These are phyloP conservation scores for Lippia alba DNA, from an alignment of 305 asterid species.

Conservation along the genomic window DNA sequence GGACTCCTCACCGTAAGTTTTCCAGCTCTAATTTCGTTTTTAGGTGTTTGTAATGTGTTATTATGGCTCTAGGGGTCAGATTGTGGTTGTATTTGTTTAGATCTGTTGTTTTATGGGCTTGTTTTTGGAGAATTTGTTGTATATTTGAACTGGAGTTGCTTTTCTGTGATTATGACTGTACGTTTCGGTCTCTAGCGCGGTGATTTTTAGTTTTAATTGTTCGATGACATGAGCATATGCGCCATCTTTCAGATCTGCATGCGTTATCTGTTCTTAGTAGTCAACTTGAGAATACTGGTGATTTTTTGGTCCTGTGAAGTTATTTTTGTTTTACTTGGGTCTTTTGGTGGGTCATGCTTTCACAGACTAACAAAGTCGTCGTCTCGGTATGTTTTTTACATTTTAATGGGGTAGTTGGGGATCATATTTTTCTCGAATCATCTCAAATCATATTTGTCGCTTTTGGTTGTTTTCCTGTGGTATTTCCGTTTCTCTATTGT, in stretches of 20 bases:
- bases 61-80: neutral
- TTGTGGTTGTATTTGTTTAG: neutral
- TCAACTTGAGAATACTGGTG: neutral
- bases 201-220: neutral
- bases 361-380: neutral
- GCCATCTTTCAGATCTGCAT: neutral
- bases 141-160: neutral
- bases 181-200: neutral
- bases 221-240: neutral
- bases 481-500: neutral
- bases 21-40: neutral
- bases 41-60: neutral
- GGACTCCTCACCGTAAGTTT: conserved; percentile 56
- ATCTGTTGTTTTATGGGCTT: conserved; percentile 14
- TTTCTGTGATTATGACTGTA: neutral
- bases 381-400: neutral
- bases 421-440: neutral
- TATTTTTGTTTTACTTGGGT: neutral
- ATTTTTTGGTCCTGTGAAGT: no score
- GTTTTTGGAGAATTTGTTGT: neutral
- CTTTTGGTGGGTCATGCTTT: neutral
- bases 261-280: neutral
- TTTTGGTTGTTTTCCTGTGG: neutral
- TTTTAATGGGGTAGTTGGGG: neutral
- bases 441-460: neutral